These are phyloP conservation scores for Glomus cerebriforme DNA, from an alignment of 192 early-diverging fungal species.

Conservation along the genomic window DNA sequence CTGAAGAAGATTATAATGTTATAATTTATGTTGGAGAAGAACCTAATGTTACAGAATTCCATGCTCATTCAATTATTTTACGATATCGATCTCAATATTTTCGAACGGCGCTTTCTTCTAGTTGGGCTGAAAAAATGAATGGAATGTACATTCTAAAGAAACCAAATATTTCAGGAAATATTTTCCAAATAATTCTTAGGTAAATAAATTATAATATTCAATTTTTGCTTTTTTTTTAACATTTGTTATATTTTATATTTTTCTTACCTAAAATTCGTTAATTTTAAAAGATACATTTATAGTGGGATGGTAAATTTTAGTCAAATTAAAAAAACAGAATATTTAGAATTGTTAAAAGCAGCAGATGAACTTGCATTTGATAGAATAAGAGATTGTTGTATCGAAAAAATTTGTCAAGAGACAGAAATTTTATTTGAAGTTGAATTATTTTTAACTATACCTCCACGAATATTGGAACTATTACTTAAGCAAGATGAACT, in stretches of 20 bases:
- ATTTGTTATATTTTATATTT: too few relatives aligned
- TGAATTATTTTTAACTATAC: background rate
- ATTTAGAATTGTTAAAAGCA: background rate
- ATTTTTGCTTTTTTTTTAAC: too few relatives aligned
- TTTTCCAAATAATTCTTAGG: too few relatives aligned
- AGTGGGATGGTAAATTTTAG: background rate
- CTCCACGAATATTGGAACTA: background rate
- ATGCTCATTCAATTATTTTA: background rate
- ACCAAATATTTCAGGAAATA: too few relatives aligned
- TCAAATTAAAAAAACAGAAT: background rate
- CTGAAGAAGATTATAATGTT: background rate
- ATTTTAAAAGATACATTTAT: background rate
- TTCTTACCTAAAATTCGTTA: too few relatives aligned
- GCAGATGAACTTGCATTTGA: background rate
- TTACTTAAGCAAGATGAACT: background rate
- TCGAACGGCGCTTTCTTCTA: background rate
- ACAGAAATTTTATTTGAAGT: background rate
- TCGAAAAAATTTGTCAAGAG: background rate
- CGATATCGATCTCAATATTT: background rate
- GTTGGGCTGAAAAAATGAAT: background rate
- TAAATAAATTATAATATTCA: too few relatives aligned
- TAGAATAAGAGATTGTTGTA: too few relatives aligned
- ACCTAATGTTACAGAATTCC: background rate
- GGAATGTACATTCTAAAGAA: too few relatives aligned
- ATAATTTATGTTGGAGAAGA: slow-evolving; percentile 7